Conservation (phyloP, 176 grass and related monocot genomes). For the Chloris gayana region DNA sequence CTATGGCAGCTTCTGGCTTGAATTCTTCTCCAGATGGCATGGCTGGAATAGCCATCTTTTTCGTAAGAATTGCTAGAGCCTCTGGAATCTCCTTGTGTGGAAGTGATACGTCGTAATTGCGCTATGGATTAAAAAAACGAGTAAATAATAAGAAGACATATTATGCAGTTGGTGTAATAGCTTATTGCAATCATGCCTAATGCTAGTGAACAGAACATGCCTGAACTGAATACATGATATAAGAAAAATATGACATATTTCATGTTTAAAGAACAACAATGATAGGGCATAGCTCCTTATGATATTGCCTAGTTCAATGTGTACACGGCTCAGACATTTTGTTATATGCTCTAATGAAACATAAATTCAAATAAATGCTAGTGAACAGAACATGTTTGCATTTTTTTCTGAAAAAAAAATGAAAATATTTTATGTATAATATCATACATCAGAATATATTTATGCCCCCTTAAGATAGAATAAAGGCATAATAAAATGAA, state of each 20-base stretch:
- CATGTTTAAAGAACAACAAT: not conserved
- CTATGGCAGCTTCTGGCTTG: constrained; percentile 78
- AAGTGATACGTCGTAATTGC: constrained; percentile 86
- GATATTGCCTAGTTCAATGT: not conserved
- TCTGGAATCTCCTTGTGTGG: constrained; percentile 81
- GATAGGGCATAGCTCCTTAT: not conserved
- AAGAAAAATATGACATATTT: not conserved
- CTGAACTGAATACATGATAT: not conserved
- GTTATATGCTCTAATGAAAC: not conserved
- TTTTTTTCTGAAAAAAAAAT: not conserved
- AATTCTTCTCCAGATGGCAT: constrained; percentile 74
- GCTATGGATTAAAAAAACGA: constrained; percentile 40
- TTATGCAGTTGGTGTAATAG: not conserved
- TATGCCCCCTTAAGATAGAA: not conserved
- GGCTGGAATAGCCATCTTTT: constrained; percentile 75
- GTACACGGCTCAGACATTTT: constrained; percentile 3
- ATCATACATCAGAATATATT: not conserved
- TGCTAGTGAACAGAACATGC: not conserved
- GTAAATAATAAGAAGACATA: not conserved
- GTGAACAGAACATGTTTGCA: not conserved
- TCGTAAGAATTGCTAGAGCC: constrained; percentile 58
- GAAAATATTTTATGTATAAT: not conserved
- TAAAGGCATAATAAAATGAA: not conserved
- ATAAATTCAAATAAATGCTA: not conserved
- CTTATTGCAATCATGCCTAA: not conserved